Percentiles rank a stretch among this genome's conserved stretches.
phyloP scores from a whole-genome alignment of 108 stramenopile species.

The Chaetoceros muelleri region DNA sequence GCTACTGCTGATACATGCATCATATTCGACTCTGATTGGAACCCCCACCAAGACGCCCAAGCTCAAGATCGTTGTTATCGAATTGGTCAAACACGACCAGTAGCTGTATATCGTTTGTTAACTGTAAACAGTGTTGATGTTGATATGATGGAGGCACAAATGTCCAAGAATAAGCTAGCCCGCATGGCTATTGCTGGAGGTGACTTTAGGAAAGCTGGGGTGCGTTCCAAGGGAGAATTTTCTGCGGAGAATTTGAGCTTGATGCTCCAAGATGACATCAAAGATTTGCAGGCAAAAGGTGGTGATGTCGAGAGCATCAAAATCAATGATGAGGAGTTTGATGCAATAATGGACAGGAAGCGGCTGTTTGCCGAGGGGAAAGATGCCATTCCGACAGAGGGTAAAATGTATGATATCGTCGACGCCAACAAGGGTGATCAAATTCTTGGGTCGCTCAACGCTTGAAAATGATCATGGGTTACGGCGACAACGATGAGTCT shows the following conservation, averaged over 20 bases:
- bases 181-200: conserved; percentile 95
- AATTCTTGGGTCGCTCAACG: conserved; percentile 5
- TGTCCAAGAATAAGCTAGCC: conserved; percentile 92
- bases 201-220: conserved; percentile 88
- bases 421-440: conserved; percentile 60
- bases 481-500: too few relatives aligned
- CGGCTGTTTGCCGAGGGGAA: conserved; percentile 58
- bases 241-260: conserved; percentile 46
- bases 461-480: too few relatives aligned
- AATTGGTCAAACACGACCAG: conserved; percentile 88
- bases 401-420: conserved; percentile 87
- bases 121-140: conserved; percentile 94
- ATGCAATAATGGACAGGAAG: conserved; percentile 76
- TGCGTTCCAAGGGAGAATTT: conserved; percentile 66
- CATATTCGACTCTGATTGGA: conserved; percentile 98
- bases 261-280: conserved; percentile 84
- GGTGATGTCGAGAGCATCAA: conserved; percentile 58
- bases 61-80: conserved; percentile 92
- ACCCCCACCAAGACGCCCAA: conserved; percentile 89
- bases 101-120: conserved; percentile 92
- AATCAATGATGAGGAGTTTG: conserved; percentile 83
- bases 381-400: conserved; percentile 63
- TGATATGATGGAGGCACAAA: conserved; percentile 96
- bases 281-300: conserved; percentile 68
- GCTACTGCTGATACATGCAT: conserved; percentile 96